Base-by-base conservation (phyloP, 139 green algal genomes). In the Raphidocelis subcapitata region DNA sequence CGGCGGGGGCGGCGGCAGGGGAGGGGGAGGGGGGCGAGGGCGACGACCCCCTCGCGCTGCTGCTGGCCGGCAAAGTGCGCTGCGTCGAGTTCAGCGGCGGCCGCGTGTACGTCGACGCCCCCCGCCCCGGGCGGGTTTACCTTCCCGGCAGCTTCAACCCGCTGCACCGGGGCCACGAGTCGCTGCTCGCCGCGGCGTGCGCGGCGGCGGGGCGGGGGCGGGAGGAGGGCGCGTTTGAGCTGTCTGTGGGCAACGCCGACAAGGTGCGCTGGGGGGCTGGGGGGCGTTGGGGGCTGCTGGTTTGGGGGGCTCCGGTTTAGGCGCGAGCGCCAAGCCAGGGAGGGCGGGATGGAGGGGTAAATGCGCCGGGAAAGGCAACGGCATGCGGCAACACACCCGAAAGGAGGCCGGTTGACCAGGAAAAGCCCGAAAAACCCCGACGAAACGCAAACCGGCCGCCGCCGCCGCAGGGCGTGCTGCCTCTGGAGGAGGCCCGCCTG, bases 61-160 rank as follows among this genome's bases (percentile, higher is more conserved):
- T 96, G 33, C 72, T 96, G 32, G 81, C 73, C 0, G 89, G 87
- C 3, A 67, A 65, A 3, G 75, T 88, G 8, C 49, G 63, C 0
- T 85, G 70, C 18, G 85, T 96, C 49, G 91, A 96, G 80, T 95
- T 82, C 74, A 85, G 76, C 31, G 31, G 44, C 0, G 83, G 84
- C 33, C 69, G 62, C 24, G 85, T 91, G 62, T 33, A 85, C 36
- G 80, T 92, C 31, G 87, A 95, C 65, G 86, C 88, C 3, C 87
- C 91, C 0, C 69, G 91, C 3, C 2, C 18, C 2, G 70, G 82
- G 1, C 74, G 81, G 20, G 77, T 97, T 28, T 85, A 96, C 62
- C 81, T 98, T 28, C 81, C 91, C 0, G 94, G 94, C 14, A 94
- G 86, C 32, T 98, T 98, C 90, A 97, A 98, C 75, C 94, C 94